phyloP scores from a whole-genome alignment of 768 basidiomycete species.

The Termitomyces sp. region DNA sequence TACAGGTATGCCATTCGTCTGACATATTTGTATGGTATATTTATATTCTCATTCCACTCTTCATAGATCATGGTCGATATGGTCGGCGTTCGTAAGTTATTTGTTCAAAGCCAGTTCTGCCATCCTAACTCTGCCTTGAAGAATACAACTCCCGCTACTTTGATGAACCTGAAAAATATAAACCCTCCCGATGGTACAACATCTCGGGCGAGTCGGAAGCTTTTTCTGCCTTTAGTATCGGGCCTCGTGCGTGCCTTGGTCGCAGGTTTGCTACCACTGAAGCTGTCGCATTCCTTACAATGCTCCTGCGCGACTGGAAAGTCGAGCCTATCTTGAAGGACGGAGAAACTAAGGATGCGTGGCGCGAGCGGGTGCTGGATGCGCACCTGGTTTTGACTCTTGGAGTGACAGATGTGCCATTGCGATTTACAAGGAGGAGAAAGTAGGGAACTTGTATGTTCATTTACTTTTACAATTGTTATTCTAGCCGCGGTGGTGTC shows the following conservation, averaged over 20 bases:
- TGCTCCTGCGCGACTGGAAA: slow-evolving; percentile 49
- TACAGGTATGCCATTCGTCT: slow-evolving; percentile 21
- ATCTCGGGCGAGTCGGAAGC: slow-evolving; percentile 36
- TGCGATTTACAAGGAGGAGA: slow-evolving; percentile 28
- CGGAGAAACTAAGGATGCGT: slow-evolving; percentile 35
- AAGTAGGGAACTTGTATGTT: neutral
- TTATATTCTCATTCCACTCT: neutral
- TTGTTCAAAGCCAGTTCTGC: neutral
- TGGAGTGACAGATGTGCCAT: slow-evolving; percentile 28
- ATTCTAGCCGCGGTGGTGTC: neutral
- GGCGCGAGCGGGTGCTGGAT: slow-evolving; percentile 35
- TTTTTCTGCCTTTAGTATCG: slow-evolving; percentile 47
- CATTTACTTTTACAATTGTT: neutral
- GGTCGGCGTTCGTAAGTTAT: slow-evolving; percentile 44
- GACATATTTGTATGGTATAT: neutral
- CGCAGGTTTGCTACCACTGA: slow-evolving; percentile 53
- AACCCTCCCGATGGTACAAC: slow-evolving; percentile 49
- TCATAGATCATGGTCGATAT: slow-evolving; percentile 40
- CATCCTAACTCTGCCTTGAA: slow-evolving; percentile 10
- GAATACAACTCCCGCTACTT: slow-evolving; percentile 51
- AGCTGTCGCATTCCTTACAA: slow-evolving; percentile 48
- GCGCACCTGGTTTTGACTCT: slow-evolving; percentile 33
- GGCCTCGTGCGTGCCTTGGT: slow-evolving; percentile 53
- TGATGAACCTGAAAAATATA: slow-evolving; percentile 42
- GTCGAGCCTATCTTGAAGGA: slow-evolving; percentile 40